These are phyloP conservation scores for Mrakia gelida DNA, from an alignment of 768 basidiomycete species.

Conservation along the genomic window DNA sequence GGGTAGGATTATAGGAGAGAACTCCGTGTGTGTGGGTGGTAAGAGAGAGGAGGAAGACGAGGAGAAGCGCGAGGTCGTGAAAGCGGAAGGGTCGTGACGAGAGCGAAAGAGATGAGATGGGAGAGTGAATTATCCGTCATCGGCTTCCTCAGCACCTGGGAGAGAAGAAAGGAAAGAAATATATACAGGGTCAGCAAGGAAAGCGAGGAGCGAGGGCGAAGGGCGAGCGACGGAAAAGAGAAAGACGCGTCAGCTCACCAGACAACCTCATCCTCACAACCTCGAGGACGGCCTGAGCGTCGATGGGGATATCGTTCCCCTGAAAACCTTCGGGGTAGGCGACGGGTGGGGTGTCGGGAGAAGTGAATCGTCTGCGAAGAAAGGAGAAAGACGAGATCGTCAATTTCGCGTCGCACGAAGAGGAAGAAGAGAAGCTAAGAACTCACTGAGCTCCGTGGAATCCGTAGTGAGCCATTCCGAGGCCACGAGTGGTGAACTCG, in stretches of 20 bases:
- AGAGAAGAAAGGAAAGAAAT: background rate
- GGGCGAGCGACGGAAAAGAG: background rate
- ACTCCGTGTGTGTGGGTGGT: background rate
- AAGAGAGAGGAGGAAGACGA: background rate
- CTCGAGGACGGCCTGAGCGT: conserved; percentile 57
- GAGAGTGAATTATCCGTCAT: conserved; percentile 13
- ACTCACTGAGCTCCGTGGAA: conserved; percentile 72
- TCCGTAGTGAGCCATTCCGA: conserved; percentile 70
- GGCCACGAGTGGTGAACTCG: conserved; percentile 24
- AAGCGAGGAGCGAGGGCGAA: background rate
- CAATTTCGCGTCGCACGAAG: background rate
- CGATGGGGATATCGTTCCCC: conserved; percentile 78
- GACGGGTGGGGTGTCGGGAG: conserved; percentile 64
- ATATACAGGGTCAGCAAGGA: background rate
- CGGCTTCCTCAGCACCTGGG: conserved; percentile 26
- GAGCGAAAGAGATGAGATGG: background rate
- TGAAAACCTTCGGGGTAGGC: conserved; percentile 87
- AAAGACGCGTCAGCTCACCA: conserved; percentile 1
- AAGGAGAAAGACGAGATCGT: background rate
- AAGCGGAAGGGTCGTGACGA: background rate
- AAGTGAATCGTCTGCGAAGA: conserved; percentile 58
- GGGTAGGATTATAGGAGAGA: background rate
- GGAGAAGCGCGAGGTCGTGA: background rate
- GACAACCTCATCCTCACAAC: conserved; percentile 22
- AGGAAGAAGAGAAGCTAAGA: too few relatives aligned